Base-by-base conservation (phyloP, 2,329 filamentous ascomycete species). In the Botrytis pseudocinerea region DNA sequence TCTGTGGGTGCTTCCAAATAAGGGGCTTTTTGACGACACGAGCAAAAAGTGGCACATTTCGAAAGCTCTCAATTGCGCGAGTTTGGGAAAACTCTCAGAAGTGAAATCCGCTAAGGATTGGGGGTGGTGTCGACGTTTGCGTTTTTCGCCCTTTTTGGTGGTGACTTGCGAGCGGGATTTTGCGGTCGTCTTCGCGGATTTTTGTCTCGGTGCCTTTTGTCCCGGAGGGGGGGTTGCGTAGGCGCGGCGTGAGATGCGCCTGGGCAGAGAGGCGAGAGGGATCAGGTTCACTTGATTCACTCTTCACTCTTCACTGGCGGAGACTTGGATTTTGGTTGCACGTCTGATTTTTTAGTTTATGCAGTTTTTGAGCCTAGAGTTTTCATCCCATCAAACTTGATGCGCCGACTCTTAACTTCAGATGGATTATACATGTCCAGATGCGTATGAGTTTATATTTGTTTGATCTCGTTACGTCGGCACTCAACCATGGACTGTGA, bases 31-130 rank as follows among this genome's bases (percentile, higher is more conserved):
- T 57, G 4, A 22, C 5, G 54, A 57, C 54, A 51, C 54, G 40
- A 54, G 10, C 1, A 69, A 57, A 28, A 6, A 16, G 44, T 69
- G 16, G 18, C 35, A 69, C n/a, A 4, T 22, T 32, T 44, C 35
- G 48, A 69, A 32, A 69, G 65, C 48, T 57, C 65, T 57, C 48
- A 42, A 57, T 57, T 32, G 65, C 38, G 65, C 48, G 25, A 69
- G 12, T 69, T n/a, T 57, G 38, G 65, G 65, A 69, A 69, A 69
- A 69, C 65, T 69, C 22, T 69, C 48, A 22, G 38, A 40, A 40
- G 32, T 16, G 48, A 28, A 69, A 32, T 57, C 9, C 25, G 38
- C 40, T 25, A 20, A 69, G 38, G 12, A 69, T 40, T 69, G 22
- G 10, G 6, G 25, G n/a, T 69, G 65, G 48, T 59, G 10, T 51